phyloP scores from a whole-genome alignment of 441 rosid genomes.

The Gossypium trilobum region DNA sequence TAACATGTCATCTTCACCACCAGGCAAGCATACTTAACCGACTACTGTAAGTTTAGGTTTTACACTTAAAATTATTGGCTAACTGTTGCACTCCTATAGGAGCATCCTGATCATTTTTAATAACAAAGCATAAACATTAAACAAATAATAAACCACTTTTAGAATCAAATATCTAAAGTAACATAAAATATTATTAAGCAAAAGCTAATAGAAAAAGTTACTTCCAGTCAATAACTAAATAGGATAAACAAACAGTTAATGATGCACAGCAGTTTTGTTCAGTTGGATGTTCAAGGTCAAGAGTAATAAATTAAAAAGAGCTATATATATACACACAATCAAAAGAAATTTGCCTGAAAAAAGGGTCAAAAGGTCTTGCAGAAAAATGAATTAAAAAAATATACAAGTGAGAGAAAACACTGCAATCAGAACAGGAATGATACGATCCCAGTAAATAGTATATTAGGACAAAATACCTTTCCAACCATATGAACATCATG shows the following conservation, averaged over 20 bases:
- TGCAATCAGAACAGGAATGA: background rate
- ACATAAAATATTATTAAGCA: background rate
- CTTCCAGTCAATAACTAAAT: background rate
- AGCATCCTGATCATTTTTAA: background rate
- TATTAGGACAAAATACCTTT: conserved; percentile 45
- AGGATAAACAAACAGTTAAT: background rate
- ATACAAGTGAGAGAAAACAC: background rate
- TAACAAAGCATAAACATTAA: background rate
- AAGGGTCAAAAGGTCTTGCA: background rate
- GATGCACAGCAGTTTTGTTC: background rate
- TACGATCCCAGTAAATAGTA: background rate
- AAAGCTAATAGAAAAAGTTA: background rate
- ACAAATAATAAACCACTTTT: background rate
- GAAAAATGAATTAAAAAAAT: background rate
- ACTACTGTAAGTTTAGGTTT: background rate
- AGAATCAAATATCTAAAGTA: background rate
- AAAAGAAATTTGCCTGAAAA: background rate
- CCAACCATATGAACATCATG: conserved; percentile 75
- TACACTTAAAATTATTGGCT: background rate
- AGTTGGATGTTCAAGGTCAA: conserved; percentile 1
- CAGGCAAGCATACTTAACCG: background rate
- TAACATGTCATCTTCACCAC: background rate
- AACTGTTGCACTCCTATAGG: background rate
- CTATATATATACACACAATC: background rate
- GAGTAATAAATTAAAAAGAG: background rate